These are phyloP conservation scores for Heimioporus sp. DNA, from an alignment of 768 basidiomycete species.

Conservation along the genomic window DNA sequence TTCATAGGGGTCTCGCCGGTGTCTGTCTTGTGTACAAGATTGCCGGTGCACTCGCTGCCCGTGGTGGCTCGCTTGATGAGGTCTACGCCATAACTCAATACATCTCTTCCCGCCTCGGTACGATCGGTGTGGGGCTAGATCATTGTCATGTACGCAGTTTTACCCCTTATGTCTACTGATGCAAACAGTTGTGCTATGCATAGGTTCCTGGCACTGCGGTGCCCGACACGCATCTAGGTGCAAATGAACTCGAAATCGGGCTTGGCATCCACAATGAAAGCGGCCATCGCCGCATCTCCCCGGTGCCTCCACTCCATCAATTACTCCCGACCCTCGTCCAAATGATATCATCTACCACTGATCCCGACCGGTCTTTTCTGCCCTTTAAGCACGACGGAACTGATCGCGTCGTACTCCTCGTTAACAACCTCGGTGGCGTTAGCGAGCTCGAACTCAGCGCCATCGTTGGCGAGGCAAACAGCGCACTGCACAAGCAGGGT, in stretches of 20 bases:
- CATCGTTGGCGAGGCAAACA: slow-evolving; percentile 60
- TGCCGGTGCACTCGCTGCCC: slow-evolving; percentile 75
- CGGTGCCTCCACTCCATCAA: slow-evolving; percentile 66
- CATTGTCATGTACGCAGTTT: slow-evolving; percentile 70
- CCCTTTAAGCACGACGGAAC: slow-evolving; percentile 59
- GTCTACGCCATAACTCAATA: slow-evolving; percentile 67
- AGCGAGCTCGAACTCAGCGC: slow-evolving; percentile 80
- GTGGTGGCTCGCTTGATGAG: slow-evolving; percentile 64
- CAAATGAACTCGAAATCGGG: slow-evolving; percentile 80
- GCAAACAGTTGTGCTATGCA: not conserved
- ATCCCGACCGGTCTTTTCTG: slow-evolving; percentile 76
- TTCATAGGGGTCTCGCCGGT: slow-evolving; percentile 71
- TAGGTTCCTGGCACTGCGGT: slow-evolving; percentile 79
- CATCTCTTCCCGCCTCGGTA: slow-evolving; percentile 65
- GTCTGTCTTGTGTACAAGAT: slow-evolving; percentile 88
- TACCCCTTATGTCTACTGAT: not conserved
- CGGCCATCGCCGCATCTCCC: slow-evolving; percentile 65
- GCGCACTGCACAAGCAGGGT: slow-evolving; percentile 51
- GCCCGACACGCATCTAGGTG: slow-evolving; percentile 50
- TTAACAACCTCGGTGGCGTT: slow-evolving; percentile 87
- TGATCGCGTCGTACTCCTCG: slow-evolving; percentile 73
- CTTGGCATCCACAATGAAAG: slow-evolving; percentile 93
- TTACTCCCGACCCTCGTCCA: slow-evolving; percentile 71
- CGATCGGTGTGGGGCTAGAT: slow-evolving; percentile 84
- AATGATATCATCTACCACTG: slow-evolving; percentile 66